Base-by-base conservation (phyloP, 139 green algal species). In the Closterium sp. region DNA sequence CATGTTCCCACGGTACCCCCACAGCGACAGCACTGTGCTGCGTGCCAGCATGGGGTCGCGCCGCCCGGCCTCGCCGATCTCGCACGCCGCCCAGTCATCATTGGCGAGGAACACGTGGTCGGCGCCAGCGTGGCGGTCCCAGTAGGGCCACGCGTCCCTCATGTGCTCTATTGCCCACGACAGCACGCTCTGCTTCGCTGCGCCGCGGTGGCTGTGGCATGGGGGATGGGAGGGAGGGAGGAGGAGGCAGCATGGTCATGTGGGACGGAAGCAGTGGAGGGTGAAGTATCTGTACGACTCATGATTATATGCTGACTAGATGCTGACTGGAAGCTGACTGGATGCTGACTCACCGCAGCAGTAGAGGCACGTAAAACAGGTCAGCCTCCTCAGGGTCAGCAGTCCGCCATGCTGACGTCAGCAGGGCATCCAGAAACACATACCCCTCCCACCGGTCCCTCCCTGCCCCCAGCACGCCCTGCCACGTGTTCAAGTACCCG, bases 41-140 rank as follows among this genome's bases (percentile, higher is more conserved):
- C 35, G 34, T 28, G 25, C 43, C 28, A 91, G 92, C 33, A 87
- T n/a, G 10, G 28, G 25, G 34, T 91, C 88, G 23, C 88, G 76
- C 32, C 34, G 36, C 34, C 88, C 88, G 4, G 21, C n/a, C 0
- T 31, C 31, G 34, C 55, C 86, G n/a, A 93, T 84, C 31, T 92
- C 64, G 92, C 96, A 97, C 21, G 91, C 89, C 28, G 94, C 96
- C 92, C 96, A 95, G 89, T 96, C 95, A 87, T 96, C 94, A 4
- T 94, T 92, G 86, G 96, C 95, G 1, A 96, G 76, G 64, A 91
- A 96, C 38, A 97, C 95, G 95, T 97, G 96, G 93, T 97, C 95
- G 5, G 91, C 76, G 10, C 96, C 96, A 23, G 91, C 94, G 2
- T 90, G 93, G 1, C 96, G 90, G 23, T 95, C 85, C 96, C 96